phyloP scores from a whole-genome alignment of 768 basidiomycete genomes.

The Mycena rosella region DNA sequence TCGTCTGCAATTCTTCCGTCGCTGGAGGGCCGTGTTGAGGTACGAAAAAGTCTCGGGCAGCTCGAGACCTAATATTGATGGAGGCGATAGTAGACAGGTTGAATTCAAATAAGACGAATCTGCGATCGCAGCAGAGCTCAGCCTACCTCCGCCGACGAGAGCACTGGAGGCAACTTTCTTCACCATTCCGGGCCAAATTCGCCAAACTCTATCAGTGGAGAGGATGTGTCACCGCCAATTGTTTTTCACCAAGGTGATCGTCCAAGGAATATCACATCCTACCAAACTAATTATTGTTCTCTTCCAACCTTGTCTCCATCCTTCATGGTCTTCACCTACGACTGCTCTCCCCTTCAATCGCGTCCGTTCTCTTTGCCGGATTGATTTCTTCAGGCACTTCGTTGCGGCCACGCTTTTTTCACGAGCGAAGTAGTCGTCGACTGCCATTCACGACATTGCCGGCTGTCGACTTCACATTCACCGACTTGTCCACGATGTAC shows the following conservation, averaged over 20 bases:
- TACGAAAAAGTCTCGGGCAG: conserved; percentile 2
- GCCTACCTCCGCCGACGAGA: conserved; percentile 40
- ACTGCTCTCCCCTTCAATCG: no score
- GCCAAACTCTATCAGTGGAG: conserved; percentile 25
- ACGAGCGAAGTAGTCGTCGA: conserved; percentile 31
- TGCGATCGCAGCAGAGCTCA: conserved; percentile 23
- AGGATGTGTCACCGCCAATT: conserved; percentile 37
- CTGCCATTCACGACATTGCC: conserved; percentile 34
- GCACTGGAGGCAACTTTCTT: conserved; percentile 18
- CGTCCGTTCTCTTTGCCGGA: not conserved
- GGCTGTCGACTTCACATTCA: conserved; percentile 31
- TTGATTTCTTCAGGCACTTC: conserved; percentile 18
- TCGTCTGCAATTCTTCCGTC: conserved; percentile 24
- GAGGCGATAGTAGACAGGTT: conserved; percentile 16
- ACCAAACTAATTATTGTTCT: conserved; percentile 16
- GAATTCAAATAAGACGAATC: conserved; percentile 34
- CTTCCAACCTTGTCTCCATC: conserved; percentile 15
- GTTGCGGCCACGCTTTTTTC: conserved; percentile 33
- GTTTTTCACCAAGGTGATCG: conserved; percentile 35
- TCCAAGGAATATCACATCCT: not conserved
- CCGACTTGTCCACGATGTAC: conserved; percentile 29
- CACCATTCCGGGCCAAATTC: conserved; percentile 24
- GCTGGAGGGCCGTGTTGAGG: conserved; percentile 16
- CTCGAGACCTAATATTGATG: conserved; percentile 16
- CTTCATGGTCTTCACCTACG: not conserved